These are phyloP conservation scores for Pyrenophora tritici-repentis DNA, from an alignment of 2,329 filamentous ascomycete species.

Conservation along the genomic window DNA sequence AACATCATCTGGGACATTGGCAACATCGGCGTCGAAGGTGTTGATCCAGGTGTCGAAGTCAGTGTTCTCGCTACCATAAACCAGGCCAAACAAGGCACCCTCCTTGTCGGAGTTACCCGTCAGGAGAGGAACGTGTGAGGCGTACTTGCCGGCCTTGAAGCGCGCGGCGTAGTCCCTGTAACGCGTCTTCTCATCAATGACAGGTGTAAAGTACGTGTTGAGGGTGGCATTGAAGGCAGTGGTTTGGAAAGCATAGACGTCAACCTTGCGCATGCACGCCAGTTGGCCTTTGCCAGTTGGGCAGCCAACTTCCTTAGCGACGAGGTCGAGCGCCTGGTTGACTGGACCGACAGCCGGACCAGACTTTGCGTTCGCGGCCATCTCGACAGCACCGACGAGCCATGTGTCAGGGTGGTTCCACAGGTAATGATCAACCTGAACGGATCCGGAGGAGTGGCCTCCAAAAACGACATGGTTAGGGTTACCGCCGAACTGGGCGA, in stretches of 20 bases:
- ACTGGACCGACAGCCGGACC: conserved; percentile 27
- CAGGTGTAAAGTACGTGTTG: conserved; percentile 33
- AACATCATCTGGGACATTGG: conserved; percentile 43
- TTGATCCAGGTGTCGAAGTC: conserved; percentile 53
- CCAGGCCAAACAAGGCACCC: conserved; percentile 31
- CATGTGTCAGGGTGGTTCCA: conserved; percentile 32
- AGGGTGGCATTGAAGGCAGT: conserved; percentile 31
- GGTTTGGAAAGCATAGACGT: conserved; percentile 31
- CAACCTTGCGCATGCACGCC: conserved; percentile 26
- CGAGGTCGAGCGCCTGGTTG: conserved; percentile 29
- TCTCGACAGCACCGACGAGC: conserved; percentile 29
- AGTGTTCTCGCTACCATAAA: conserved; percentile 33
- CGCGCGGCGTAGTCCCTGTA: conserved; percentile 28
- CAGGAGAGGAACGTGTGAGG: conserved; percentile 32
- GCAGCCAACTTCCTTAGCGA: conserved; percentile 32
- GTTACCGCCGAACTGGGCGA: conserved; percentile 48
- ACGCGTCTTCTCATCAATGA: conserved; percentile 29
- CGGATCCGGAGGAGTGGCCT: conserved; percentile 40
- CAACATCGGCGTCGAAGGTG: conserved; percentile 51
- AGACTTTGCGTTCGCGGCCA: conserved; percentile 34
- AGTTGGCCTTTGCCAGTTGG: conserved; percentile 25
- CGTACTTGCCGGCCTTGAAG: conserved; percentile 32
- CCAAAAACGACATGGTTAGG: conserved; percentile 52
- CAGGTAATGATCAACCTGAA: conserved; percentile 32
- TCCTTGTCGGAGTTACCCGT: conserved; percentile 36